phyloP scores from a whole-genome alignment of 2,329 filamentous ascomycete genomes.

The Westerdykella ornata region DNA sequence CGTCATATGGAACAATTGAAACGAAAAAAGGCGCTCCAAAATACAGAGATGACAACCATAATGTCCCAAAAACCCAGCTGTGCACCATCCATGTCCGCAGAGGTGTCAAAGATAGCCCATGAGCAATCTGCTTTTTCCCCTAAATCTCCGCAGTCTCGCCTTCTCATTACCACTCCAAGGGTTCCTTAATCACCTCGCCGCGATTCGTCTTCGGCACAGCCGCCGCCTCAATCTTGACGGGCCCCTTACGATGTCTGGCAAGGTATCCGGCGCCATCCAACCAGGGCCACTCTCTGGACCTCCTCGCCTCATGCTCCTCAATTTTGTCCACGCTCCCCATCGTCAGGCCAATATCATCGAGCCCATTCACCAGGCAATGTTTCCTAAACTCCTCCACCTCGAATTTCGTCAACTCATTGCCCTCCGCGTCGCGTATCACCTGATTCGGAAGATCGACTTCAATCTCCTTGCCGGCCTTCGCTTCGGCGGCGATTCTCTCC shows the following conservation, averaged over 20 bases:
- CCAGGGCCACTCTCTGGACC: constrained; percentile 78
- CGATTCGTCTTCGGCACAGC: constrained; percentile 84
- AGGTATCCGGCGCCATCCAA: constrained; percentile 82
- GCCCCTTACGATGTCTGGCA: constrained; percentile 48
- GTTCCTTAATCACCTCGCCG: constrained; percentile 75
- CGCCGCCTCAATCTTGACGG: constrained; percentile 57
- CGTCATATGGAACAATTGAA: too few species aligned
- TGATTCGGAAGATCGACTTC: constrained; percentile 87
- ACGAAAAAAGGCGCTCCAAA: too few species aligned
- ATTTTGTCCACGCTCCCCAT: constrained; percentile 92
- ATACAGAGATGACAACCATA: too few species aligned
- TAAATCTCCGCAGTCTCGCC: not conserved
- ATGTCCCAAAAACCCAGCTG: too few species aligned
- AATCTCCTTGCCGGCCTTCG: constrained; percentile 70
- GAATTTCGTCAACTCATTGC: constrained; percentile 69
- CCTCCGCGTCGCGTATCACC: constrained; percentile 67
- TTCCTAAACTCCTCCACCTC: constrained; percentile 91
- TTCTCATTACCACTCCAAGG: constrained; percentile 71
- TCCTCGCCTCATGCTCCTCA: constrained; percentile 68
- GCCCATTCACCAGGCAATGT: constrained; percentile 85
- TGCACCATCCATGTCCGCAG: too few species aligned
- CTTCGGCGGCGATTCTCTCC: constrained; percentile 66
- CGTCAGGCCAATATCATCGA: constrained; percentile 92
- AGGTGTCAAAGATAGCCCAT: too few species aligned
- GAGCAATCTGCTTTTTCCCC: not conserved